Evolutionary conservation across 1,139 yeast genomes (phyloP).

Genomic region (Geotrichum bryndzae): DNA sequence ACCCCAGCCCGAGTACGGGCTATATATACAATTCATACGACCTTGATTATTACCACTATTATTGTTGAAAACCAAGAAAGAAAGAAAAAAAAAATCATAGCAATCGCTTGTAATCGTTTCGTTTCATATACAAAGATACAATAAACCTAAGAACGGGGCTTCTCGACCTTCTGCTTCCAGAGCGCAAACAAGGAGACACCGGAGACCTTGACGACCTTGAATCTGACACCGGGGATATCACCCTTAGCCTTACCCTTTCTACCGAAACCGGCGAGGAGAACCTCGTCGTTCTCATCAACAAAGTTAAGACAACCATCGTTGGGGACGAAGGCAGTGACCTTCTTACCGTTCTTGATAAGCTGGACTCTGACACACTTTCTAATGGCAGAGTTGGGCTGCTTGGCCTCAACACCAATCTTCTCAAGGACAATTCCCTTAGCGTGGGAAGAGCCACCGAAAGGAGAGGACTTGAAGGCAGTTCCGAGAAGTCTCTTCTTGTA

Average conservation of each 20-base stretch:
- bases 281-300: constrained; percentile 99
- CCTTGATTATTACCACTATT: neutral
- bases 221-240: constrained; percentile 99
- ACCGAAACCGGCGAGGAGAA: constrained; percentile 99
- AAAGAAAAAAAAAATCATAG: neutral
- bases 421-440: constrained; percentile 99
- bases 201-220: constrained; percentile 99
- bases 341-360: constrained; percentile 99
- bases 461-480: constrained; percentile 99
- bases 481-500: constrained; percentile 99
- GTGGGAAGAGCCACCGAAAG: constrained; percentile 99
- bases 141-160: constrained; percentile 88
- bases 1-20: neutral
- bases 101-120: neutral
- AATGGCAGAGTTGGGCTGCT: constrained; percentile 99
- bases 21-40: neutral
- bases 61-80: neutral
- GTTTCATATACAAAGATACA: neutral
- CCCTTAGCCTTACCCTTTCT: constrained; percentile 99
- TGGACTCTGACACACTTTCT: constrained; percentile 99
- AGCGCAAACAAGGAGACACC: constrained; percentile 99
- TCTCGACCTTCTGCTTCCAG: constrained; percentile 99
- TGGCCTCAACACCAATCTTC: constrained; percentile 99
- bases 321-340: constrained; percentile 99
- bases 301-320: constrained; percentile 99